Percentiles rank a stretch among this genome's conserved stretches.
Evolutionary conservation across 108 stramenopile genomes (phyloP).

Genomic region (Fistulifera solaris): DNA sequence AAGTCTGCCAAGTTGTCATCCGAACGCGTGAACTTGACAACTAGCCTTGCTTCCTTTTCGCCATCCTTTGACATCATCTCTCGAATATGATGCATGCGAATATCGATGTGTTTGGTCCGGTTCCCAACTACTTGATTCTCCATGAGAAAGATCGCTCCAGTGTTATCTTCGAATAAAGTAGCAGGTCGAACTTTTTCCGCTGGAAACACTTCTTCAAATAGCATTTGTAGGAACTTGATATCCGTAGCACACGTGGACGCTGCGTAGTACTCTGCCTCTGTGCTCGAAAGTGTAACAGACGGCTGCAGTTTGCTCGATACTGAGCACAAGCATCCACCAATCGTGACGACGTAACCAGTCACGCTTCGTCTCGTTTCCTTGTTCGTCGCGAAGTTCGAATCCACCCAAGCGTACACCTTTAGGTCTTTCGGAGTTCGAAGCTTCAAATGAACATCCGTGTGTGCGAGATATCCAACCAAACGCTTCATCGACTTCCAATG

Average conservation of each 20-base stretch:
- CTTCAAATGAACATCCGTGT: conserved; percentile 4
- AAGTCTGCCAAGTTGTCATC: background rate
- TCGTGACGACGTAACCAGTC: conserved; percentile 4
- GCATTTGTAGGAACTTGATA: conserved; percentile 16
- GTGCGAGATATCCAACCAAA: conserved; percentile 6
- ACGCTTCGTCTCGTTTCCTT: background rate
- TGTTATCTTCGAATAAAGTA: conserved; percentile 17
- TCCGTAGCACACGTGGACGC: conserved; percentile 4
- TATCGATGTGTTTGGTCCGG: conserved; percentile 23
- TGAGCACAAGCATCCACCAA: conserved; percentile 12
- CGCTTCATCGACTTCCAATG: conserved; percentile 18
- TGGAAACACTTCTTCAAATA: conserved; percentile 8
- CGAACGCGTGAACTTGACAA: conserved; percentile 11
- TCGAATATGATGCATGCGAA: conserved; percentile 5
- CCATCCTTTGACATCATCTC: conserved; percentile 6
- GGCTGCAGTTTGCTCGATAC: conserved; percentile 5
- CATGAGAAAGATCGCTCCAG: conserved; percentile 16
- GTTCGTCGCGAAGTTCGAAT: conserved; percentile 5
- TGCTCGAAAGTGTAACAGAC: conserved; percentile 1
- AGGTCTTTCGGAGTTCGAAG: conserved; percentile 4
- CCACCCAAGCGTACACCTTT: background rate
- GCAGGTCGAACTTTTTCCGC: background rate
- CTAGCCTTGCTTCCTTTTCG: background rate
- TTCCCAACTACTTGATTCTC: conserved; percentile 16
- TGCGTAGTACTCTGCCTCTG: conserved; percentile 18